Conservation (phyloP, 148 eudicot genomes). For the Heliamphora exappendiculata region DNA sequence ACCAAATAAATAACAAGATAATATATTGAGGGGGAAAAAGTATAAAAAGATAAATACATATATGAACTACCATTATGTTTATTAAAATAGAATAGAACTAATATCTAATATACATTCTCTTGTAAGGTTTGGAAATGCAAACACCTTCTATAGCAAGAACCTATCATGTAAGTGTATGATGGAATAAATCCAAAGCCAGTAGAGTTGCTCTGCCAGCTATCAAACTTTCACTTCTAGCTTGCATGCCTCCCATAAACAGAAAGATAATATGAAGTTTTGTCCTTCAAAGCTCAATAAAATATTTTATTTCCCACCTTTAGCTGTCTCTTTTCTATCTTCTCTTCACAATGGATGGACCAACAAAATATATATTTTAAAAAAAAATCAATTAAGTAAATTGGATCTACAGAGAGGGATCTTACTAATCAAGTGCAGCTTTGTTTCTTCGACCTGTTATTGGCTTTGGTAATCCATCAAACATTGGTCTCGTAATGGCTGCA, state of each 20-base stretch:
- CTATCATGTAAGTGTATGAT: background rate
- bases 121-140: background rate
- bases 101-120: conserved; percentile 8
- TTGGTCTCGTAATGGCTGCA: conserved; percentile 61
- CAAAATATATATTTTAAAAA: background rate
- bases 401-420: background rate
- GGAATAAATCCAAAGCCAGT: background rate
- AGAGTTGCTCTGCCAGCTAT: too few species aligned
- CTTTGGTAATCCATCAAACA: conserved; percentile 76
- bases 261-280: background rate
- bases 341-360: background rate
- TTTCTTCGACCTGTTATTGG: conserved; percentile 55
- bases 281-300: conserved; percentile 1
- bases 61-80: background rate
- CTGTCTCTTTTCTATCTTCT: background rate
- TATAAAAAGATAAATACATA: background rate
- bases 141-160: background rate
- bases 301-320: conserved; percentile 1
- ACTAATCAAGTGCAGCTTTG: conserved; percentile 84
- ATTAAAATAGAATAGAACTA: background rate
- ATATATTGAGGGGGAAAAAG: too few species aligned
- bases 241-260: background rate
- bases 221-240: conserved; percentile 3
- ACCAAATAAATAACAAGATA: too few species aligned
- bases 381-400: background rate